Base-by-base conservation (phyloP, 257 asterid genomes). In the Rhazya stricta region DNA sequence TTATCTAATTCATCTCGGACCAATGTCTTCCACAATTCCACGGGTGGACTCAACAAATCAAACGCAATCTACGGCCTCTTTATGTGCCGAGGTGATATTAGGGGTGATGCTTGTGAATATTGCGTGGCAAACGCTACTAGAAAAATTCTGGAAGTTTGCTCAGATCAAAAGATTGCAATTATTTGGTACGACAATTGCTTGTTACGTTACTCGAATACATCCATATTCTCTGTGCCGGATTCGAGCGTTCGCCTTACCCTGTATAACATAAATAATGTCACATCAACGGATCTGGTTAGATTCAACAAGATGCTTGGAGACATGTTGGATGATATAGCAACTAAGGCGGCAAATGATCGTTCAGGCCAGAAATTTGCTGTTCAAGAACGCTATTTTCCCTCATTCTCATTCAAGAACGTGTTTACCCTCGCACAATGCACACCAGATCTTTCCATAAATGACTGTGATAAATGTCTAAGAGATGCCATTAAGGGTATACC, bases 41-140 rank as follows among this genome's bases (percentile, higher is more conserved):
- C 84, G 5, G 43, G 5, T 0, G 88, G 86, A 10, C 62, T 53
- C 19, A 50, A 62, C 43, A 36, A 81, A 3, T 9, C 39, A 8
- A 76, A 75, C 6, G 36, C 9, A 4, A 84, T 51, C 72, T 32
- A 73, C 51, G 84, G 80, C 12, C 19, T 79, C 3, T 83, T 74
- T 12, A 74, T 79, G 19, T 87, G 89, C 61, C 43, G 86, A 58
- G 86, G 82, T 0, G 89, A 85, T 18, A 65, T 75, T 29, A 62
- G 75, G 56, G 69, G 36, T 5, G 39, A 63, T 11, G 10, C 27
- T 8, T 87, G 91, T 45, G 79, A 77, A 12, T 36, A 11, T 30
- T 85, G 87, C 60, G 45, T 84, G 39, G 10, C 0, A 4, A 8
- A 78, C 25, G 66, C 81, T 0, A 32, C 74, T 0, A 9, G 2